Evolutionary conservation across 208 protist genomes (phyloP), one percentile per base, ranked within the genome.

Genomic region (Trypanosoma conorhini): DNA sequence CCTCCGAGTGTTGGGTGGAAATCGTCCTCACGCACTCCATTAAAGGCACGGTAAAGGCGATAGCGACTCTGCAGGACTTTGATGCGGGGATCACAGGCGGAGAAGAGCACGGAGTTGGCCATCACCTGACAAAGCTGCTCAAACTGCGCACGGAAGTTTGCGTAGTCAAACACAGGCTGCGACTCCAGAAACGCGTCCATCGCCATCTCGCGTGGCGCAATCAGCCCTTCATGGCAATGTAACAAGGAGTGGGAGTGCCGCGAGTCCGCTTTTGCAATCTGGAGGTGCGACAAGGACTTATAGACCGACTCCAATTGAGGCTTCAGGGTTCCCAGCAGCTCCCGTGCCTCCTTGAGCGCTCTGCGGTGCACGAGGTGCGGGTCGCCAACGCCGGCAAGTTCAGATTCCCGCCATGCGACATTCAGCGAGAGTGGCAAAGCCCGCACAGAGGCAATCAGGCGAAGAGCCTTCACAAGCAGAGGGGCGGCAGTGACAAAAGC

Each of bases 31-130:
- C 85, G 84, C 17, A 19, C 28, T 42, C 77, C 75, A 68, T 93
- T 95, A 77, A 88, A 95, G 65, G 81, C 80, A 30, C 87, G 81
- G 67, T 91, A 84, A 22, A 95, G 82, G 17, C 50, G 73, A 65
- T 82, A 93, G 54, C 81, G 83, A 63, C 87, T 83, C 63, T 87
- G 79, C 70, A 95, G 69, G 21, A 95, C 76, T 70, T 86, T 85
- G 19, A 91, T 67, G 1, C 90, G 87, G 30, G 86, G 85, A 70
- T 93, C 87, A 62, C 84, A 85, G 0, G 90, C 90, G 5, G 86
- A 89, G 70, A 93, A 95, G 44, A 89, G 64, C 30, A 77, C 58
- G 8, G 71, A 71, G 58, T 74, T 80, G 59, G 75, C 67, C 7
- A 84, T 56, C 7, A 91, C 61, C 58, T 54, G 44, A 46, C 72